phyloP scores from a whole-genome alignment of 2,329 filamentous ascomycete species.

The Sporothrix humicola region DNA sequence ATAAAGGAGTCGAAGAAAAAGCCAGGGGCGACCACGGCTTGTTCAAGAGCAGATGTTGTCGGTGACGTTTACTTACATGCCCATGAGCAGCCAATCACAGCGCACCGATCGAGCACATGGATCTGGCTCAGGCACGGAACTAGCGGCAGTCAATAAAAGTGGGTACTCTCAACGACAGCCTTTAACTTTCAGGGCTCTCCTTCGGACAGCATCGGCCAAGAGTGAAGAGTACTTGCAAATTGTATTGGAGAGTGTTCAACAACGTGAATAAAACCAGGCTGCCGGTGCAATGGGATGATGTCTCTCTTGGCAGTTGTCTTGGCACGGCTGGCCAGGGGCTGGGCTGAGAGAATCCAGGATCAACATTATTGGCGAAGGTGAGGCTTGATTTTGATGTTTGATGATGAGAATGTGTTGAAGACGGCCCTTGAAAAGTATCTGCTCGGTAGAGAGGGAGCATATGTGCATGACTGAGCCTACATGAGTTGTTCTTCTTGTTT shows the following conservation, averaged over 20 bases:
- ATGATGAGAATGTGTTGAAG: not conserved
- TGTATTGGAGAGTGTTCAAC: not conserved
- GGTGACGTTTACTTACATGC: slow-evolving; percentile 12
- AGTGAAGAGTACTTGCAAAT: no score
- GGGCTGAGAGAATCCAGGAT: not conserved
- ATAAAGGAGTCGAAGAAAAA: not conserved
- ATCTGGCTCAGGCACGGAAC: slow-evolving; percentile 7
- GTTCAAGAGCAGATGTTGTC: not conserved
- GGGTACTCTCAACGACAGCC: not conserved
- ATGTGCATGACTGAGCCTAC: no score
- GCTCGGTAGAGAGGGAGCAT: not conserved
- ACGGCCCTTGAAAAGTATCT: no score
- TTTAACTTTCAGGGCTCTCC: not conserved
- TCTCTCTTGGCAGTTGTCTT: not conserved
- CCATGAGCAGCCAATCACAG: slow-evolving; percentile 5
- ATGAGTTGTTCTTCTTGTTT: not conserved
- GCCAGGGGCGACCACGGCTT: not conserved
- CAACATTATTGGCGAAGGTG: not conserved
- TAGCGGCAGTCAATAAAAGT: slow-evolving; percentile 15
- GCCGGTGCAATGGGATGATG: not conserved
- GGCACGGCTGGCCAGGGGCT: slow-evolving; percentile 2
- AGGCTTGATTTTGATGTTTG: not conserved
- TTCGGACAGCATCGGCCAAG: not conserved
- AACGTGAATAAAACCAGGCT: not conserved
- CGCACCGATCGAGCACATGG: slow-evolving; percentile 19